Conservation (phyloP, 108 stramenopile species). For the Nitzschia putrida region DNA sequence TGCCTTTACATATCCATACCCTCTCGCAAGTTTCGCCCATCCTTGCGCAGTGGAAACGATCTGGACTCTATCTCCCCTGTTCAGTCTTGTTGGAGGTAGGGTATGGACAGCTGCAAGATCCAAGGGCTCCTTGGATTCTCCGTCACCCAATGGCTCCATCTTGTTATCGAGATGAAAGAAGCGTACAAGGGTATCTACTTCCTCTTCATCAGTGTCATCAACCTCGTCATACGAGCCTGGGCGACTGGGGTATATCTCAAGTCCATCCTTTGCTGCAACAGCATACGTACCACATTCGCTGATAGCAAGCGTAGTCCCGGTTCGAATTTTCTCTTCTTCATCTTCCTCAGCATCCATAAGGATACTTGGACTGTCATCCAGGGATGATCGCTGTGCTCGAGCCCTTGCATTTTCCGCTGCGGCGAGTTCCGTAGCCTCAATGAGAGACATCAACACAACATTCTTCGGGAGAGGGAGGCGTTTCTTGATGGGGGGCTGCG, state of each 20-base stretch:
- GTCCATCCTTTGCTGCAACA: slow-evolving; percentile 52
- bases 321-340: slow-evolving; percentile 49
- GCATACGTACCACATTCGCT: slow-evolving; percentile 63
- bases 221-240: background rate
- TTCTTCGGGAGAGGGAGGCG: slow-evolving; percentile 80
- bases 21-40: slow-evolving; percentile 80
- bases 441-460: slow-evolving; percentile 74
- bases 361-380: slow-evolving; percentile 20
- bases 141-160: slow-evolving; percentile 1
- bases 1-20: slow-evolving; percentile 72
- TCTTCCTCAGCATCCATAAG: slow-evolving; percentile 36
- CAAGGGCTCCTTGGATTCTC: background rate
- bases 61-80: slow-evolving; percentile 77
- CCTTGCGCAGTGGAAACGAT: slow-evolving; percentile 69
- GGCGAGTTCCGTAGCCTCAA: slow-evolving; percentile 55
- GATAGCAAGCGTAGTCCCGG: slow-evolving; percentile 42
- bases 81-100: slow-evolving; percentile 33
- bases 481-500: slow-evolving; percentile 38
- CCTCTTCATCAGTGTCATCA: slow-evolving; percentile 37
- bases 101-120: slow-evolving; percentile 8
- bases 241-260: slow-evolving; percentile 45
- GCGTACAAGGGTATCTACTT: slow-evolving; percentile 48
- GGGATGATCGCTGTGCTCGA: slow-evolving; percentile 29
- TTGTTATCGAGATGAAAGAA: slow-evolving; percentile 41
- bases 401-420: slow-evolving; percentile 20